These are phyloP conservation scores for Carex arenaria DNA, from an alignment of 202 grass and related monocot genomes.

Conservation along the genomic window DNA sequence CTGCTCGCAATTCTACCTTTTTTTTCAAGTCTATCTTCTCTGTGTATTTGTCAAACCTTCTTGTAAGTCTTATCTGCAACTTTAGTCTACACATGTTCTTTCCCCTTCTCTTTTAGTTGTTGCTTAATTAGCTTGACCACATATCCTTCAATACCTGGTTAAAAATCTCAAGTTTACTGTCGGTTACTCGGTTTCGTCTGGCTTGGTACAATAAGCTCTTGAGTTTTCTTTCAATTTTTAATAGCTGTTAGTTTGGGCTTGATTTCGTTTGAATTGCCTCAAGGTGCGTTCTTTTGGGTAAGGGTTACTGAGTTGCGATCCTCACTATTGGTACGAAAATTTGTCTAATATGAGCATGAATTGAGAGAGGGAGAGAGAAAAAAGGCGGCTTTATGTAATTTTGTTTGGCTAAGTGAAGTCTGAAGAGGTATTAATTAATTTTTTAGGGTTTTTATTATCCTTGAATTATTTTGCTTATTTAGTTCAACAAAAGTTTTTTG, in stretches of 20 bases:
- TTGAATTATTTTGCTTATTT: background rate
- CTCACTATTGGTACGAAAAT: background rate
- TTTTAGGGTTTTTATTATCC: slow-evolving; percentile 4
- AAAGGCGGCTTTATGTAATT: background rate
- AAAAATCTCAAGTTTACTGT: background rate
- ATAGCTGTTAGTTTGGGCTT: background rate
- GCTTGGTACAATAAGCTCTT: background rate
- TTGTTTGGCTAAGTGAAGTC: background rate
- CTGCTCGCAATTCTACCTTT: background rate
- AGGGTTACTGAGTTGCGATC: background rate
- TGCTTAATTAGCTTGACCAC: background rate
- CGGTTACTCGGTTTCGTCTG: background rate
- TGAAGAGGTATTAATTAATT: background rate
- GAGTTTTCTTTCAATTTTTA: background rate
- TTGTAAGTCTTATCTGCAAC: slow-evolving; percentile 17
- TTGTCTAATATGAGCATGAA: background rate
- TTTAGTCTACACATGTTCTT: background rate
- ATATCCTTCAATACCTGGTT: background rate
- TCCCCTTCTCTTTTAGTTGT: background rate
- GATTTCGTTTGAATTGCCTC: slow-evolving; percentile 5
- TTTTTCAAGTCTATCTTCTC: background rate
- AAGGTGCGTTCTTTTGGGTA: slow-evolving; percentile 1
- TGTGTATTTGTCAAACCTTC: slow-evolving; percentile 25
- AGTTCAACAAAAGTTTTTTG: background rate
- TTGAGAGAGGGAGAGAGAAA: background rate